Base-by-base conservation (phyloP, 805 yeast genomes). In the Wickerhamomyces tratensis region DNA sequence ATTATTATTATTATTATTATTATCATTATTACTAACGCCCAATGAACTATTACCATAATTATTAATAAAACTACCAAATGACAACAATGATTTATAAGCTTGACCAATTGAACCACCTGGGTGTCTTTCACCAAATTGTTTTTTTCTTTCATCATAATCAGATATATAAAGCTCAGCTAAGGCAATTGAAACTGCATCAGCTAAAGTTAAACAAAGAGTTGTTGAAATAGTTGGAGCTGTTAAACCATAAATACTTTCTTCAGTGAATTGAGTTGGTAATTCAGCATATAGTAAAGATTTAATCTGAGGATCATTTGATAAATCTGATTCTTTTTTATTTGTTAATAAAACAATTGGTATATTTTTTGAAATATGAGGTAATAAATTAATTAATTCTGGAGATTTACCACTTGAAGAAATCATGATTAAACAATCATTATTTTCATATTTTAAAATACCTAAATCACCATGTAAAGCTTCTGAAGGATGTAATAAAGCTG, bases 81-180 rank as follows among this genome's bases (percentile, higher is more conserved):
- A 41, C 20, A 40, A 42, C 2, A 20, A n/a, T 3, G 40, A 38
- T 25, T 52, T 49, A 44, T 64, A 71, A 7, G 69, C 65, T 41
- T 66, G 67, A 13, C 96, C 96, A 54, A 87, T 86, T 2, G 93
- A 83, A 14, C 96, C 96, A 20, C 96, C 96, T 2, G 96, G 96
- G 54, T 87, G 96, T 55, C 82, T 74, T 47, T 72, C 73, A 8
- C 82, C 79, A 61, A 87, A 87, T 34, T 71, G 60, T 44, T 59
- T 62, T 47, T 70, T 71, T 36, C 95, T 66, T 43, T 68, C 64
- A 34, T 63, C 59, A 30, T 68, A 59, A 53, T 86, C 87, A 8
- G 65, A 64, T 42, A 78, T 77, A 42, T 80, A 71, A 54, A 81
- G 57, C 54, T 86, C 93, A 39, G 80, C 73, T 25, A 88, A 62